Evolutionary conservation across 768 basidiomycete species (phyloP), one percentile per base, ranked within the genome.

Genomic region (Mycena amicta): DNA sequence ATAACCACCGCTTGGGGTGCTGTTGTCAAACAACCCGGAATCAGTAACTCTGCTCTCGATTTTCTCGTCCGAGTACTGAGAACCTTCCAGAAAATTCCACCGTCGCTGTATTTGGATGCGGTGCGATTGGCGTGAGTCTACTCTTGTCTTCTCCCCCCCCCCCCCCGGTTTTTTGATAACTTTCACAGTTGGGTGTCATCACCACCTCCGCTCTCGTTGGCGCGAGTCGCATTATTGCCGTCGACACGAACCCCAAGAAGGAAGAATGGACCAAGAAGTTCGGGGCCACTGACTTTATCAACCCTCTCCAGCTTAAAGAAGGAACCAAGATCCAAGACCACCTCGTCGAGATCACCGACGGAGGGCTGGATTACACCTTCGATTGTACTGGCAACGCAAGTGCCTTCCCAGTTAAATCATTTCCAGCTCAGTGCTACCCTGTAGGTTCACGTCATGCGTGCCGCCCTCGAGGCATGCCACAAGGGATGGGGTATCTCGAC

Each of bases 1-100:
- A 96, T 98, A 72, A 96, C 95, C 31, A 98, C 95, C n/a, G 95
- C 95, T 18, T 98, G 94, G 92, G 95, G 96, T 54, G 91, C 96
- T 5, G 92, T 96, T 49, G 84, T 84, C 63, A 98, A 98, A 78
- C 93, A 95, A 69, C 84, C 89, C 23, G 93, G 92, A 59, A 85
- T 93, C 72, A 82, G 91, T 90, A 68, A 22, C 87, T 54, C 46
- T 26, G 29, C 27, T 29, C 4, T 45, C 15, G 29, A 30, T 12
- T 31, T 55, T 50, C 52, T 50, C 22, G 41, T 53, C 40, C 46
- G 53, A 25, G 23, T 43, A 6, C 33, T 18, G 68, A 91, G 94
- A 88, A 80, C 89, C 81, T 37, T 93, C 93, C 68, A 91, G 94
- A 88, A 80, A 89, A 81, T 37, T 93, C 93, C 23, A 87, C 81